These are phyloP conservation scores for Triangularia verruculosa DNA, from an alignment of 2,329 filamentous ascomycete species.

Conservation along the genomic window DNA sequence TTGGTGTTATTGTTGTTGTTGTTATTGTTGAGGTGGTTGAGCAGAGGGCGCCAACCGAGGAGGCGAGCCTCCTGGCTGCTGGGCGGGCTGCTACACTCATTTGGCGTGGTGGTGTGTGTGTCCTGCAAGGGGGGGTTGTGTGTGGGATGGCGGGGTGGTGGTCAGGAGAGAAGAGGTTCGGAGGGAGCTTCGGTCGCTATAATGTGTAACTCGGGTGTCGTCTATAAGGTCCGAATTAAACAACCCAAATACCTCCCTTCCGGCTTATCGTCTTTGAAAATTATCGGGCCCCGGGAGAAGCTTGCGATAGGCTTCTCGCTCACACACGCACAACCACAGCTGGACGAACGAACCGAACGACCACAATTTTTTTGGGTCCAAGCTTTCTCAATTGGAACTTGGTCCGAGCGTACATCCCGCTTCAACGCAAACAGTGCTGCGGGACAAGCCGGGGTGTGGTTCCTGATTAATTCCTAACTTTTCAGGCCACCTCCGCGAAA, in stretches of 20 bases:
- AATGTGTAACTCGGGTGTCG: background rate
- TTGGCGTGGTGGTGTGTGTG: constrained; percentile 18
- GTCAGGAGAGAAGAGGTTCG: background rate
- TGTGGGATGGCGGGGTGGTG: background rate
- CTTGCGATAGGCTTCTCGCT: background rate
- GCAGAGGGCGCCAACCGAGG: constrained; percentile 35
- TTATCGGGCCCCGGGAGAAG: constrained; percentile 8
- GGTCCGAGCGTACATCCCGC: background rate
- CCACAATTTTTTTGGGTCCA: constrained; percentile 27
- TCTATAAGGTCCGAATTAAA: background rate
- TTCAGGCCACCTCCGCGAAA: constrained; percentile 5
- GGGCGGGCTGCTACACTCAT: constrained; percentile 55
- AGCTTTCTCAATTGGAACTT: constrained; percentile 13
- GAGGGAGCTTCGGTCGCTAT: background rate
- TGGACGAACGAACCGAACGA: background rate
- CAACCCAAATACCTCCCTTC: background rate
- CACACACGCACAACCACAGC: background rate
- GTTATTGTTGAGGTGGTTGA: background rate
- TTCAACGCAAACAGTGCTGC: no score
- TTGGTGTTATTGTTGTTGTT: background rate
- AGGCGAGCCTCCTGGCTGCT: constrained; percentile 48
- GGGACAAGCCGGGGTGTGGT: background rate
- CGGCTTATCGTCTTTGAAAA: background rate
- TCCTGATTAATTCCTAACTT: constrained; percentile 17
- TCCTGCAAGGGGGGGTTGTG: background rate